Conservation (phyloP, 257 asterid genomes). For the Solanum chiquidenum region DNA sequence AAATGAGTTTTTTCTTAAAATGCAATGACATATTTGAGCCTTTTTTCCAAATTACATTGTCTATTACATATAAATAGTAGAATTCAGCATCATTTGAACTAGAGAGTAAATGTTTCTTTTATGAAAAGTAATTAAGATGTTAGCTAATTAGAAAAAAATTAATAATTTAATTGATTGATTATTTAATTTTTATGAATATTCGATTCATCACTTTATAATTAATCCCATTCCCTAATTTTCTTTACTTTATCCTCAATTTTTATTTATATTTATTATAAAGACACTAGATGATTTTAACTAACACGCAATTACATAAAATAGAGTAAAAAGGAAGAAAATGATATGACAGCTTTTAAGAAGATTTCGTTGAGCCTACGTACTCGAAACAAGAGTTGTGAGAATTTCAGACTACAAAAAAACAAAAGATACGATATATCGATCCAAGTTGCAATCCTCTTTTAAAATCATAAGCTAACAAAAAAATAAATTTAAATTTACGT, state of each 20-base stretch:
- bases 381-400: neutral
- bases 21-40: no score
- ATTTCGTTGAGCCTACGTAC: neutral
- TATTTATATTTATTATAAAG: no score
- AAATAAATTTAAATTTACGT: no score
- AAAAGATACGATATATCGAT: neutral
- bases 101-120: no score
- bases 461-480: neutral
- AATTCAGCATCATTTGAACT: no score
- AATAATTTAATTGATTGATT: no score
- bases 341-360: neutral
- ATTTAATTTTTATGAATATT: neutral
- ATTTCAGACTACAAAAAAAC: neutral
- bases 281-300: neutral
- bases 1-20: no score
- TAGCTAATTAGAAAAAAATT: no score
- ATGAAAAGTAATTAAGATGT: no score
- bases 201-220: neutral
- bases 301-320: neutral
- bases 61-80: no score
- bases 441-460: neutral
- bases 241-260: neutral
- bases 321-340: neutral
- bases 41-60: no score
- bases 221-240: neutral